phyloP scores from a whole-genome alignment of 352 stramenopile species.

The Phytophthora pini region DNA sequence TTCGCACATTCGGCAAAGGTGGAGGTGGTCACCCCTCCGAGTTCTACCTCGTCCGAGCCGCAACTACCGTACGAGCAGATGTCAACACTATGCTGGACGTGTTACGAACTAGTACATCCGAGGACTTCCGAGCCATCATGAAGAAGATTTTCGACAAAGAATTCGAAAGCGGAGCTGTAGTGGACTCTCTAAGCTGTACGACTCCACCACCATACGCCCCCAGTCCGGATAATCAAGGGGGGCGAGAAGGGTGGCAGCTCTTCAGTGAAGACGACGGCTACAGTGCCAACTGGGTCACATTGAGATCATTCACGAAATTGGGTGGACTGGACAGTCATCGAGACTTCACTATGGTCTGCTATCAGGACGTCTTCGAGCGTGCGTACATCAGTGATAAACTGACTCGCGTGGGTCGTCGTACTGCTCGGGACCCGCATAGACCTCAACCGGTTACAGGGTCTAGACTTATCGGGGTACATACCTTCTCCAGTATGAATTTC shows the following conservation, averaged over 20 bases:
- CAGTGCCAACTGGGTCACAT: slow-evolving; percentile 59
- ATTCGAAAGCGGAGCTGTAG: slow-evolving; percentile 46
- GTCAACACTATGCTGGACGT: slow-evolving; percentile 49
- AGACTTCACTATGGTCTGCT: slow-evolving; percentile 71
- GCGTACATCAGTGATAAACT: slow-evolving; percentile 34
- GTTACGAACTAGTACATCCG: slow-evolving; percentile 41
- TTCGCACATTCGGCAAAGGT: slow-evolving; percentile 43
- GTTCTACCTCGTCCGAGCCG: slow-evolving; percentile 65
- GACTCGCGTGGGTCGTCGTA: slow-evolving; percentile 32
- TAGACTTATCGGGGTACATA: slow-evolving; percentile 59
- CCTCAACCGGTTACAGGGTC: slow-evolving; percentile 21
- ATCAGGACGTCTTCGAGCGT: slow-evolving; percentile 69
- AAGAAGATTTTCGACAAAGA: slow-evolving; percentile 64
- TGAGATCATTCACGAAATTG: slow-evolving; percentile 44
- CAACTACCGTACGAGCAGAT: slow-evolving; percentile 50
- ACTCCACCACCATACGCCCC: slow-evolving; percentile 42
- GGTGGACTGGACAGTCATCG: slow-evolving; percentile 40
- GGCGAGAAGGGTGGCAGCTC: slow-evolving; percentile 22
- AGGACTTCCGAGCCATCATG: slow-evolving; percentile 53
- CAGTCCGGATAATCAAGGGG: slow-evolving; percentile 5
- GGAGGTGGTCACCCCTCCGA: slow-evolving; percentile 52
- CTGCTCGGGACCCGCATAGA: slow-evolving; percentile 23
- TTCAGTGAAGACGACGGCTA: slow-evolving; percentile 69
- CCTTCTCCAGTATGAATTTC: slow-evolving; percentile 70
- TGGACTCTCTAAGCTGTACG: slow-evolving; percentile 59